Evolutionary conservation across 768 basidiomycete genomes (phyloP), one percentile per base, ranked within the genome.

Genomic region (Boletellus sp.): DNA sequence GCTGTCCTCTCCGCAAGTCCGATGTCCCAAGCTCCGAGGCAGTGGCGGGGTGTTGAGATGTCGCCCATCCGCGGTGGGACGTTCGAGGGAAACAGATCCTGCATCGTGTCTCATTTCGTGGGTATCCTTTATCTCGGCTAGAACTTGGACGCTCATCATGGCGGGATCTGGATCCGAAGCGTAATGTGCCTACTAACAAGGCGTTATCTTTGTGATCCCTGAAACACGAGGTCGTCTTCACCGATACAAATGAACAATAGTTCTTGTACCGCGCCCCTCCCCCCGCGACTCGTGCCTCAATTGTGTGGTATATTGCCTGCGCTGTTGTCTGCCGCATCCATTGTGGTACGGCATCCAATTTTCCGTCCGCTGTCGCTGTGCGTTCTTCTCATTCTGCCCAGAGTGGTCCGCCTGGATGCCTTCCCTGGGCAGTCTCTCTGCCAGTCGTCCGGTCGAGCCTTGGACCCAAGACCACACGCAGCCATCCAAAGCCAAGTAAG

Each of bases 401-500:
- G 28, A 38, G 40, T 17, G 10, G 45, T 53, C 62, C 65, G 62
- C 36, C 50, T 52, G 0, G 44, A 51, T 26, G 48, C 56, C 36
- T 65, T 28, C 55, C 47, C 39, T 39, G 37, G 13, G 58, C 63
- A 22, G 59, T 55, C 15, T 51, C 45, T 45, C 35, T 57, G 36
- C 59, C 55, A 32, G 56, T 58, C 16, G 57, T 66, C 23, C 56
- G 47, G 47, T 56, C 54, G 33, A 65, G 65, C 39, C 60, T 57
- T 42, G 83, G 81, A 56, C 74, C 72, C 31, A 82, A 71, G 17
- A 78, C 75, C 10, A 73, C 76, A 49, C 73, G 70, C 54, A 74
- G 76, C 45, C 79, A 60, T 20, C 68, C 62, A 45, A 84, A 64
- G 84, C 78, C 8, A n/a, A n/a, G n/a, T n/a, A n/a, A n/a, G 83